Conservation (phyloP, 176 grass and related monocot species). For the Musa schizocarpa region DNA sequence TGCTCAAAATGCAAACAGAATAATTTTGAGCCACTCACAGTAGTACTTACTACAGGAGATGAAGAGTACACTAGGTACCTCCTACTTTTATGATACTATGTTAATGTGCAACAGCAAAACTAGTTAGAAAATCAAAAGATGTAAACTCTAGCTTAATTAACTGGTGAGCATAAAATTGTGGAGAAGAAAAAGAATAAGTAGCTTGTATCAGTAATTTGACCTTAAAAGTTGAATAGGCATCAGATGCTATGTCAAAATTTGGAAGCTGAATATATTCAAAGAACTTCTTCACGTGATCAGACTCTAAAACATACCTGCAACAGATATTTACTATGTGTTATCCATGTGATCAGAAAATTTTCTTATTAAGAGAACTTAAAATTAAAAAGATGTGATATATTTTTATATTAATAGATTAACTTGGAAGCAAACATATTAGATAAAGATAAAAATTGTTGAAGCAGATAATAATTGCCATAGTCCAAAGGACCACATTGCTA, state of each 20-base stretch:
- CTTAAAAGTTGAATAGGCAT: slow-evolving; percentile 68
- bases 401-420: background rate
- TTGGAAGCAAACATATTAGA: background rate
- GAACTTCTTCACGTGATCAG: slow-evolving; percentile 40
- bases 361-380: too few relatives aligned
- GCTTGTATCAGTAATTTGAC: background rate
- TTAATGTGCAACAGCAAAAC: background rate
- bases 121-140: background rate
- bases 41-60: too few relatives aligned
- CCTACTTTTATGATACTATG: too few relatives aligned
- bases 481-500: background rate
- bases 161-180: background rate
- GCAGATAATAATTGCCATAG: background rate
- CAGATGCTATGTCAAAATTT: slow-evolving; percentile 51
- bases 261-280: slow-evolving; percentile 48
- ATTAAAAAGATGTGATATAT: background rate
- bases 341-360: background rate
- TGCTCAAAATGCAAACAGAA: too few relatives aligned
- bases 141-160: background rate
- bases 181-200: background rate
- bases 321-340: background rate
- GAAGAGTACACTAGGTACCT: too few relatives aligned
- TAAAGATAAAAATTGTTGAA: background rate
- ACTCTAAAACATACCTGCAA: slow-evolving; percentile 44
- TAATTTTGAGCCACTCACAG: too few relatives aligned